Evolutionary conservation across 176 grass and related monocot genomes (phyloP), one percentile per base, ranked within the genome.

Genomic region (Bolboschoenus planiculmis): DNA sequence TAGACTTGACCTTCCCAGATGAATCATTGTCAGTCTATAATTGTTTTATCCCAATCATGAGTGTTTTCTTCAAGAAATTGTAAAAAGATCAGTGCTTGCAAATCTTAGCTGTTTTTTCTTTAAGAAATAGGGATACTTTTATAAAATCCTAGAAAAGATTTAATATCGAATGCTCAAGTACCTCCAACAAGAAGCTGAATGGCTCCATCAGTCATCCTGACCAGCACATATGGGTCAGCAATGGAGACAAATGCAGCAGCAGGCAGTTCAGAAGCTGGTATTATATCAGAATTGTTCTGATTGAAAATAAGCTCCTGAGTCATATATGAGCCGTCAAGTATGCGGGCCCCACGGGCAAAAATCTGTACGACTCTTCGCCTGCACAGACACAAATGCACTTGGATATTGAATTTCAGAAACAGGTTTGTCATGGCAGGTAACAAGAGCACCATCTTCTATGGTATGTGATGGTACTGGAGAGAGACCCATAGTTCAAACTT

Each of bases 251-350:
- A 91, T 82, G 78, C 85, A 29, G 63, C 94, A 54, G 48, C 77
- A 85, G 93, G 87, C 78, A 85, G 84, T 54, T 97, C 95, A 79
- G 90, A 90, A 87, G 70, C 94, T 7, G 89, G 88, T 60, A 84
- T 78, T 10, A 87, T 82, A 27, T 97, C 95, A 26, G 95, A 91
- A 80, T 58, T 82, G 62, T 89, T 90, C 4, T 83, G 60, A 35
- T 78, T 84, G 81, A 97, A 91, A 86, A 84, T 94, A 81, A 97
- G 80, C 74, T 97, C 92, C 75, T 97, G 92, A 81, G 95, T 97
- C 95, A 97, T 97, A 83, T 94, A 97, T 83, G 95, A 94, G 85
- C 95, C 95, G 83, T 97, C 95, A 87, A 97, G 92, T 63, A 97
- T 89, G 89, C 92, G 95, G 79, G 95, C 95, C 90, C 95, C 95